Conservation (phyloP, 371 early-diverging fungal species). For the Mucor plumbeus region DNA sequence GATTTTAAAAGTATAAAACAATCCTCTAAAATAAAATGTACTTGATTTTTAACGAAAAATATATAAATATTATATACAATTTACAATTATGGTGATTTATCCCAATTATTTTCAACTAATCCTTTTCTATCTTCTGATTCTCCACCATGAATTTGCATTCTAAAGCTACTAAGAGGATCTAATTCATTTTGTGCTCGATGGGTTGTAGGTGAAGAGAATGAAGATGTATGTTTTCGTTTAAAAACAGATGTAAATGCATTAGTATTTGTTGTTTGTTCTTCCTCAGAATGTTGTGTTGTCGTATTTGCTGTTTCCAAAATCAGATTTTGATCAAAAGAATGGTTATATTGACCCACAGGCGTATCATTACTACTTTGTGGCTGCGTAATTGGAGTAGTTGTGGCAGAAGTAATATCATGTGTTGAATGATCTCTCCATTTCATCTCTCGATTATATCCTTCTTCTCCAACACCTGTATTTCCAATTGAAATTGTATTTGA, state of each 20-base stretch:
- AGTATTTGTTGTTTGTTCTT: neutral
- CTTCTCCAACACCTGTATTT: conserved; percentile 28
- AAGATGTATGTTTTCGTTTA: conserved; percentile 14
- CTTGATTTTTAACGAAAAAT: neutral
- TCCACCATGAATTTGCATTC: conserved; percentile 24
- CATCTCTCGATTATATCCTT: conserved; percentile 26
- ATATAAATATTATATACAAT: neutral
- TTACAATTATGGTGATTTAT: conserved; percentile 5
- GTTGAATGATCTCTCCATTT: conserved; percentile 22
- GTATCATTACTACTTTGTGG: neutral
- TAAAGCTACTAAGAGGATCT: conserved; percentile 25
- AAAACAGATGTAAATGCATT: neutral
- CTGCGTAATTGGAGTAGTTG: neutral
- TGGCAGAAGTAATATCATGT: neutral
- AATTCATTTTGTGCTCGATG: conserved; percentile 41
- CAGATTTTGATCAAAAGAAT: neutral
- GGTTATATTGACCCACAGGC: no score
- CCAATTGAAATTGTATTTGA: conserved; percentile 31
- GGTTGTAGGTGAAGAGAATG: conserved; percentile 5
- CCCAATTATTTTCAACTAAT: conserved; percentile 16
- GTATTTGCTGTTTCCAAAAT: neutral
- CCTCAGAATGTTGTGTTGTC: neutral
- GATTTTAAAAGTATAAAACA: no score
- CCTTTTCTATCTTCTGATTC: conserved; percentile 27
- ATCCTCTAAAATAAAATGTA: no score